Evolutionary conservation across 352 stramenopile species (phyloP).

Genomic region (Globisporangium solare): DNA sequence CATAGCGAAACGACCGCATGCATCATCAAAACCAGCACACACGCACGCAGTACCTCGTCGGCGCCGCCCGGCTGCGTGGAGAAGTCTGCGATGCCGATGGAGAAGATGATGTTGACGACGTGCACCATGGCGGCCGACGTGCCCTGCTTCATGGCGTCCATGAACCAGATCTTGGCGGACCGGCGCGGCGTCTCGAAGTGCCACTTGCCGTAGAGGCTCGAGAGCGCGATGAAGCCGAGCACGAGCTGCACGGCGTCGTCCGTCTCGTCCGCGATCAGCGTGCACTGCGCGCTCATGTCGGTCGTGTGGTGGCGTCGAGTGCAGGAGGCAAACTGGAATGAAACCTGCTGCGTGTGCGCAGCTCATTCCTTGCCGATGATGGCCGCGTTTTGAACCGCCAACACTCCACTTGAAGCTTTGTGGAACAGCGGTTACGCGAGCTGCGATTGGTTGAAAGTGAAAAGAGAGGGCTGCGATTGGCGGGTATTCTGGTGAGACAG

Average conservation of each 20-base stretch:
- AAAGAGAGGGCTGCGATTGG: background rate
- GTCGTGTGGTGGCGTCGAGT: background rate
- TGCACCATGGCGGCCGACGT: constrained; percentile 75
- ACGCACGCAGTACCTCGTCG: constrained; percentile 44
- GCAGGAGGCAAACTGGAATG: background rate
- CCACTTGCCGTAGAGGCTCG: constrained; percentile 75
- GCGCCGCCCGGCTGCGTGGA: constrained; percentile 41
- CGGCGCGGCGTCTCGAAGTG: constrained; percentile 61
- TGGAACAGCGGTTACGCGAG: background rate
- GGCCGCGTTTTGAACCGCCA: background rate
- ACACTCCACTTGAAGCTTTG: background rate
- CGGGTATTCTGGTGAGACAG: background rate
- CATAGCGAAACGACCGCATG: background rate
- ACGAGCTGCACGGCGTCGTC: constrained; percentile 74
- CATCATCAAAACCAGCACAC: background rate
- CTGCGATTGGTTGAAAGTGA: background rate
- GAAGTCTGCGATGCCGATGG: constrained; percentile 65
- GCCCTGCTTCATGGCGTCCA: constrained; percentile 83
- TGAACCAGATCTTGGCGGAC: constrained; percentile 68
- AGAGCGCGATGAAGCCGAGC: constrained; percentile 72
- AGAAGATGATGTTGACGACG: constrained; percentile 74
- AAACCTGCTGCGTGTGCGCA: background rate
- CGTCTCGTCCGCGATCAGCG: constrained; percentile 62
- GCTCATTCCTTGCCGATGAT: background rate
- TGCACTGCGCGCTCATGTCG: constrained; percentile 43